Evolutionary conservation across 805 yeast species (phyloP).

Genomic region (Kurtzmaniella cleridarum): DNA sequence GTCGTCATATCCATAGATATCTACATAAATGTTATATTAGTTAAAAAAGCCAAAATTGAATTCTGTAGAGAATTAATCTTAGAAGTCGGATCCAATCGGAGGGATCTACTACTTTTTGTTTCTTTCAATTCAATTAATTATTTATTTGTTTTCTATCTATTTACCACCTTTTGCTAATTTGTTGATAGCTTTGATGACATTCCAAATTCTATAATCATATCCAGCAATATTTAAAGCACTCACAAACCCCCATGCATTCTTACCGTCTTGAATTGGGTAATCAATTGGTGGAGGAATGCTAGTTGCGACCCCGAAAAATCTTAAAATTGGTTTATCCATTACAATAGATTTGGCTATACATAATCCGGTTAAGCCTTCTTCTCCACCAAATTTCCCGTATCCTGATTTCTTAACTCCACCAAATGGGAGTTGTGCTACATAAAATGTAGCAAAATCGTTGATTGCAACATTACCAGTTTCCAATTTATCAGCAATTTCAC

Average conservation of each 20-base stretch:
- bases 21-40: too few relatives aligned
- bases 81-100: neutral
- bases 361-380: conserved; percentile 88
- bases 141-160: neutral
- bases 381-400: conserved; percentile 97
- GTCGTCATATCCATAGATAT: too few relatives aligned
- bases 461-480: conserved; percentile 91
- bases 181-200: conserved; percentile 37
- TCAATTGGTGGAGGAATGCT: conserved; percentile 85
- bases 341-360: conserved; percentile 86
- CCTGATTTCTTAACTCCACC: conserved; percentile 95
- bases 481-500: conserved; percentile 56
- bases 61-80: conserved; percentile 2
- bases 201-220: conserved; percentile 72
- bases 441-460: conserved; percentile 95
- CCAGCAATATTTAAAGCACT: conserved; percentile 78
- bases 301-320: conserved; percentile 55
- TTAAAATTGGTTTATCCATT: conserved; percentile 70
- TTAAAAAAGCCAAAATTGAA: neutral
- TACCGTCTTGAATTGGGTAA: conserved; percentile 79
- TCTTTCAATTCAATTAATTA: neutral
- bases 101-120: too few relatives aligned
- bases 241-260: conserved; percentile 86
- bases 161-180: conserved; percentile 32
- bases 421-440: conserved; percentile 93